Base-by-base conservation (phyloP, 2,329 filamentous ascomycete genomes). In the Pseudogymnoascus sp. region DNA sequence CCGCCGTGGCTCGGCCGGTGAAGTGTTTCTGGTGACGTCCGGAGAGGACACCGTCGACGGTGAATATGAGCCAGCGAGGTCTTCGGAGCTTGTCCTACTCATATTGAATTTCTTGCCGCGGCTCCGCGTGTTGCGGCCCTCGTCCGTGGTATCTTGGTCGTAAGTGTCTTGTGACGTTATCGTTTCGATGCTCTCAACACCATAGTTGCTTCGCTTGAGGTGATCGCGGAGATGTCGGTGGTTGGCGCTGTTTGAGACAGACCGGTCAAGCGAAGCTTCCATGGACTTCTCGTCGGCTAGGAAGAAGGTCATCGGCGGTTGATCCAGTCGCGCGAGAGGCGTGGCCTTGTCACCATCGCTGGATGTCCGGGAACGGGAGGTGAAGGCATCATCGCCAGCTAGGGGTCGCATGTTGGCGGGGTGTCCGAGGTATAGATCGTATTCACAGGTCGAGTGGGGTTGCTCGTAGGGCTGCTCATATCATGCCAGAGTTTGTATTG, bases 271-370 rank as follows among this genome's bases (percentile, higher is more conserved):
- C 50, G 74, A 74, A 9, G 75, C 71, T 63, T 79, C 76, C 63
- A 82, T 71, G 9, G 76, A 72, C 50, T 77, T 75, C 69, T 82
- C 81, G 66, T 81, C 78, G 66, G 77, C 76, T 58, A 83, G 68
- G 64, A 80, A 76, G 65, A 79, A 82, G 60, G 77, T 80, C 78
- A 82, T 81, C 60, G 75, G 74, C 58, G 65, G 61, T 58, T 69
- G 64, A 67, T 71, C 50, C 67, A 68, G 41, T 70, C 69, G 29
- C 71, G 69, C 66, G 66, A 75, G 61, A 66, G 73, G 72, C 36
- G 71, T 71, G 33, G 67, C 65, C 69, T 73, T 72, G 69, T 77
- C 74, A 66, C 71, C 65, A 64, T 67, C 66, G 66, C 69, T 72
- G 29, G 71, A 70, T 66, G 75, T 75, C 15, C 68, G 69, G 63